Evolutionary conservation across 2,329 filamentous ascomycete genomes (phyloP), one percentile per base, ranked within the genome.

Genomic region (Fusarium succisae): DNA sequence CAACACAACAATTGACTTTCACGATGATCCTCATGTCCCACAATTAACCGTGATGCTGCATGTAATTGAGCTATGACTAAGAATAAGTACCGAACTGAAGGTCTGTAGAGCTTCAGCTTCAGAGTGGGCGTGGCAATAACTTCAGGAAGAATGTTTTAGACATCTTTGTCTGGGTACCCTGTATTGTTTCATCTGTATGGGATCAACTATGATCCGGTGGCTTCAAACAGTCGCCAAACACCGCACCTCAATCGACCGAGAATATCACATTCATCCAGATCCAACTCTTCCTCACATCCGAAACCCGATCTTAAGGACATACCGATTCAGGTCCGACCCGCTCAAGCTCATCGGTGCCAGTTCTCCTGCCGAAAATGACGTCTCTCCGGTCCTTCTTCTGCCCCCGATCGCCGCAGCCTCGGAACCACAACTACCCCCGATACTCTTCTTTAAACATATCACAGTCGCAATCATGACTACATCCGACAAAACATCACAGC

Each of bases 281-380:
- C 13, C 12, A n/a, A 37, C 6, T 37, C 30, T 6, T 47, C 12
- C 38, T 43, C 50, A 37, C 50, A 37, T 5, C 54, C 51, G 35
- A 55, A 64, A 9, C 20, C 50, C 30, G 24, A 39, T n/a, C 37
- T 32, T 11, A 51, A 1, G 28, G 28, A 28, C 28, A 28, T 30
- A 30, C 30, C 30, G 5, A 30, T 66, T 26, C 55, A 64, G 58
- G 65, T 57, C 66, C 67, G 56, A 32, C 51, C 47, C 66, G 56
- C 45, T 51, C 28, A 43, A 56, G 55, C 53, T 45, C 56, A 45
- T 66, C 72, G 72, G 72, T 39, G 26, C 61, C 54, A 74, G 43
- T 75, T 74, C 61, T 73, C 58, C 50, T 30, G 30, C 72, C 72
- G 72, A 74, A n/a, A 44, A 75, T 74, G 72, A 74, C 72, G 72